Evolutionary conservation across 139 green algal species (phyloP).

Genomic region (Picochlorum sp.): DNA sequence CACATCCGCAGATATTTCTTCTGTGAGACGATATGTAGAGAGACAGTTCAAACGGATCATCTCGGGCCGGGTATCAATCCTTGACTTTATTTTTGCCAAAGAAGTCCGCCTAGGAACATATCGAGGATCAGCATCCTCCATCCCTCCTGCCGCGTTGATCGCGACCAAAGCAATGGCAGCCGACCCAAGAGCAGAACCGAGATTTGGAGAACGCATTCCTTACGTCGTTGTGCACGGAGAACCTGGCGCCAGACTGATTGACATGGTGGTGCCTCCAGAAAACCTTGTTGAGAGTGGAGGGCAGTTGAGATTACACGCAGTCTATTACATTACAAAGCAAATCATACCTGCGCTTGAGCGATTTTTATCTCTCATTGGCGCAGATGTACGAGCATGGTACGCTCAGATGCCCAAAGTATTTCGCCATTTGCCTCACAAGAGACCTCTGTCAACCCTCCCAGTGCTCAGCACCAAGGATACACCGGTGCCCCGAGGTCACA

Average conservation of each 20-base stretch:
- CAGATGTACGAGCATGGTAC: slow-evolving; percentile 81
- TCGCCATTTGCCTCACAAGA: slow-evolving; percentile 74
- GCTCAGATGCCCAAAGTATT: slow-evolving; percentile 57
- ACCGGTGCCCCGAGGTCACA: neutral
- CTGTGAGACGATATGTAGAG: slow-evolving; percentile 64
- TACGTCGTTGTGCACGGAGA: slow-evolving; percentile 83
- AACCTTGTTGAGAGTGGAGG: slow-evolving; percentile 53
- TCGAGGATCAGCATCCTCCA: slow-evolving; percentile 32
- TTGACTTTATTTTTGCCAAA: slow-evolving; percentile 86
- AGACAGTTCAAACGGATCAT: slow-evolving; percentile 85
- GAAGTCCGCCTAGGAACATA: slow-evolving; percentile 82
- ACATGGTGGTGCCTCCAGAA: slow-evolving; percentile 67
- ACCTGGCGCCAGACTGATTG: slow-evolving; percentile 63
- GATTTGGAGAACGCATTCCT: slow-evolving; percentile 78
- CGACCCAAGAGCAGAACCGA: slow-evolving; percentile 61
- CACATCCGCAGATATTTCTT: slow-evolving; percentile 56
- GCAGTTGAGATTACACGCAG: slow-evolving; percentile 62
- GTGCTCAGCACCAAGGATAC: slow-evolving; percentile 5
- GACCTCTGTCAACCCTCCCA: slow-evolving; percentile 30
- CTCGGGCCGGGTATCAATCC: slow-evolving; percentile 64
- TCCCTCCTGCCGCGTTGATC: slow-evolving; percentile 85
- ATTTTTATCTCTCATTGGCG: slow-evolving; percentile 78
- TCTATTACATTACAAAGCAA: slow-evolving; percentile 94
- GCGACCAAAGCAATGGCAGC: slow-evolving; percentile 68
- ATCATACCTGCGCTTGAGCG: slow-evolving; percentile 88